Evolutionary conservation across 352 stramenopile genomes (phyloP), one percentile per base, ranked within the genome.

Genomic region (Globisporangium takayamanum): DNA sequence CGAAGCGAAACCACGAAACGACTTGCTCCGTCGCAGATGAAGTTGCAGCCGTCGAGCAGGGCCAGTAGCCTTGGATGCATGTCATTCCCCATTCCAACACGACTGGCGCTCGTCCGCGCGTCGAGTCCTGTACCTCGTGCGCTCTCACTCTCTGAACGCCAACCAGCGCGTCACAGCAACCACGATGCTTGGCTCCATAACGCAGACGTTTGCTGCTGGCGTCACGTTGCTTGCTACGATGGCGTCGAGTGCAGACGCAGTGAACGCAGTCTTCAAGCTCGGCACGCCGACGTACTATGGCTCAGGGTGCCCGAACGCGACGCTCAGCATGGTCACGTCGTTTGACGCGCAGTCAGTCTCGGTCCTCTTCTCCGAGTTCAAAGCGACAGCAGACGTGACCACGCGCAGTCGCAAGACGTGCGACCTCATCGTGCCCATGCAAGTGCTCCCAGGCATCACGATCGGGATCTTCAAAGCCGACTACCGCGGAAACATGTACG

Each of bases 401-500:
- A 63, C 42, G 41, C 55, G 57, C 36, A 50, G 64, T 20, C 66
- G 66, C 26, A 64, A 65, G 50, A 55, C 59, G 11, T 73, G 69
- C 33, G 69, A 71, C 55, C 59, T 76, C 42, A 50, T 59, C 3
- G 50, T 76, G 15, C 66, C 66, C 1, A 54, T 76, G 12, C 54
- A 54, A 7, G 37, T 66, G 46, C 37, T 60, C 26, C 51, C 45
- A 1, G 69, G 66, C 22, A 65, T 73, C 49, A 64, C 69, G 7
- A 67, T 76, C 41, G 69, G 62, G 36, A 62, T 76, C 45, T 74
- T 67, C 60, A 56, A 59, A 16, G 54, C 67, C 5, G 69, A 73
- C 60, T 76, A 76, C 58, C 66, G 63, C 7, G 69, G 69, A 2
- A 67, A 71, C 60, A 58, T 44, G 26, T 76, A 67, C 57, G 69